phyloP scores from a whole-genome alignment of 306 rosid genomes.

The Begonia loranthoides region DNA sequence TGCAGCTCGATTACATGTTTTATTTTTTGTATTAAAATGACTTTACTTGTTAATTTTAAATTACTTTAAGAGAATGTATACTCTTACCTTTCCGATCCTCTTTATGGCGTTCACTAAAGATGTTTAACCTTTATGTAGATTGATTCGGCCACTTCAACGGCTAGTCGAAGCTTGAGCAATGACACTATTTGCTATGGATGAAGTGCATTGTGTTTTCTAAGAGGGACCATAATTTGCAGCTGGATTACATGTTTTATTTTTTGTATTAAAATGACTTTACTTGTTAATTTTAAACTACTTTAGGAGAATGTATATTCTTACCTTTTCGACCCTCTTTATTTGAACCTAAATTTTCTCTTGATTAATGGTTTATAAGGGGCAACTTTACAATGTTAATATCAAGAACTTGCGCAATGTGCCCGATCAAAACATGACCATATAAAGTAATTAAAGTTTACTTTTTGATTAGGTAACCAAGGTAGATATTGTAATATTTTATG shows the following conservation, averaged over 20 bases:
- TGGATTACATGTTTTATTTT: conserved; percentile 58
- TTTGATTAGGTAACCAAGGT: background rate
- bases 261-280: background rate
- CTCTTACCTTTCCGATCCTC: too few species aligned
- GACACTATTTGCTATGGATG: conserved; percentile 88
- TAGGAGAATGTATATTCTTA: too few species aligned
- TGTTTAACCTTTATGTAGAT: conserved; percentile 26
- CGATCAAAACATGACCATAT: background rate
- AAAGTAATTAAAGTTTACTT: background rate
- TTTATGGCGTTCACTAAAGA: background rate
- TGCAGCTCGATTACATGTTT: conserved; percentile 88
- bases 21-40: background rate
- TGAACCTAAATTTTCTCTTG: too few species aligned
- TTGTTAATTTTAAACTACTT: conserved; percentile 2
- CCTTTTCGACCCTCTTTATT: background rate
- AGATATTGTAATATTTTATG: conserved; percentile 33
- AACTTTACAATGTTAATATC: too few species aligned
- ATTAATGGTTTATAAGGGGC: too few species aligned
- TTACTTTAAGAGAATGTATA: background rate
- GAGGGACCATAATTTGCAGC: conserved; percentile 98
- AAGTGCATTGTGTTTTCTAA: conserved; percentile 93
- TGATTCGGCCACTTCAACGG: conserved; percentile 59
- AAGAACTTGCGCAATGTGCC: too few species aligned
- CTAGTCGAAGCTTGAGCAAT: conserved; percentile 71
- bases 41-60: conserved; percentile 1